Evolutionary conservation across 225 moss, liverwort and hornwort genomes (phyloP).

Genomic region (Straminergon stramineum): DNA sequence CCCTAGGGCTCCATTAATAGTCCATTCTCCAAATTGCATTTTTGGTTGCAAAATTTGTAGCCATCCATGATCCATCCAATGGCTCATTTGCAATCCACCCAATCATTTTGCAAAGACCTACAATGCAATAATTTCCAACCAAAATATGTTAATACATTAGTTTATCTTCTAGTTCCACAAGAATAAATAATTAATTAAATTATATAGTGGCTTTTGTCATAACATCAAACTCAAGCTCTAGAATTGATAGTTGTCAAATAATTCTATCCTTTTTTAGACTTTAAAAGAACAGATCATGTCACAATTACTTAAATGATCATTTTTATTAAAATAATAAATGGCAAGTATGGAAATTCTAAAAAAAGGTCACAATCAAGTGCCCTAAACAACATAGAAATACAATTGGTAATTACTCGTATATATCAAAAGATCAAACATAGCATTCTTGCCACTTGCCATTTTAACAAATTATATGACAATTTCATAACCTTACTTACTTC

Average conservation of each 20-base stretch:
- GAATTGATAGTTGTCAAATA: neutral
- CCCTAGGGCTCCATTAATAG: neutral
- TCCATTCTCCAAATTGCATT: neutral
- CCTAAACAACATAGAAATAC: neutral
- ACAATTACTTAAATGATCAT: neutral
- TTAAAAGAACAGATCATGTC: too few relatives aligned
- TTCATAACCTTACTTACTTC: neutral
- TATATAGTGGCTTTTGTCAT: too few relatives aligned
- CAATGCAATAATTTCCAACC: too few relatives aligned
- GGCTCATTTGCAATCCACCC: neutral
- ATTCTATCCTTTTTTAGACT: too few relatives aligned
- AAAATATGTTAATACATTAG: neutral
- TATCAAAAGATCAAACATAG: neutral
- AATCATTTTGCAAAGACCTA: neutral
- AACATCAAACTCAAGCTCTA: neutral
- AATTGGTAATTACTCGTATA: neutral
- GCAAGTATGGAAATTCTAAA: neutral
- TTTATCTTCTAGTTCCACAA: neutral
- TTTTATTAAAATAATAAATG: neutral
- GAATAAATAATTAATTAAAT: neutral
- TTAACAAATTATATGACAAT: neutral
- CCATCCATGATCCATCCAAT: neutral
- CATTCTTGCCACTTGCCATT: neutral
- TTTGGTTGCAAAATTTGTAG: neutral
- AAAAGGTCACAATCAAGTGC: neutral